Conservation (phyloP, 495 filamentous ascomycete species). For the Trichoderma gamsii region DNA sequence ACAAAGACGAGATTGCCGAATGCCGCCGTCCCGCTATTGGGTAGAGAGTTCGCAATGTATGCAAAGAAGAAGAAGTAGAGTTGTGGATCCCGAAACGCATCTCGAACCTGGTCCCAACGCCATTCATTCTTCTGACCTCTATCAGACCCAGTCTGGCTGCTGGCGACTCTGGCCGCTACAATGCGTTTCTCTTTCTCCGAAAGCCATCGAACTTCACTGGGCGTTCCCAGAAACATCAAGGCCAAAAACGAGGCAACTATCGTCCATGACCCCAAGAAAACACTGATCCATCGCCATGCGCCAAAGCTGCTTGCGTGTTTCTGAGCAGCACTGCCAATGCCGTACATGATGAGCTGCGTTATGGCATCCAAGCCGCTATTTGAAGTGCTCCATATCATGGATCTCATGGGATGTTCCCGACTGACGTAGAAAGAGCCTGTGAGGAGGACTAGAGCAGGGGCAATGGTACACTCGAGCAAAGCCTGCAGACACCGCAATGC, state of each 20-base stretch:
- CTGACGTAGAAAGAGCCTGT: slow-evolving; percentile 31
- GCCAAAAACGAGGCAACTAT: slow-evolving; percentile 22
- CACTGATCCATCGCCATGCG: slow-evolving; percentile 22
- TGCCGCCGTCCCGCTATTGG: slow-evolving; percentile 38
- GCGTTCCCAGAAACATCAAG: slow-evolving; percentile 29
- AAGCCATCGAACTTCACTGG: slow-evolving; percentile 29
- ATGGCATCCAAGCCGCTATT: slow-evolving; percentile 28
- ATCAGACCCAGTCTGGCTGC: slow-evolving; percentile 25
- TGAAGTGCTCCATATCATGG: slow-evolving; percentile 28
- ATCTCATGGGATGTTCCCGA: slow-evolving; percentile 28
- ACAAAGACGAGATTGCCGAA: slow-evolving; percentile 37
- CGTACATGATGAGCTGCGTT: slow-evolving; percentile 24
- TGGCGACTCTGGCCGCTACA: slow-evolving; percentile 25
- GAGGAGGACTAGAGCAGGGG: slow-evolving; percentile 30
- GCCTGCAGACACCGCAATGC: slow-evolving; percentile 27
- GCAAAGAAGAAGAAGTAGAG: slow-evolving; percentile 28
- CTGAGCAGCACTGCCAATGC: slow-evolving; percentile 26
- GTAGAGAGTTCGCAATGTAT: slow-evolving; percentile 37
- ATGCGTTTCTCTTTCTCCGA: slow-evolving; percentile 29
- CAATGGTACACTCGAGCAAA: slow-evolving; percentile 30
- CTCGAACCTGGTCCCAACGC: slow-evolving; percentile 27
- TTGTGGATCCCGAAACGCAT: slow-evolving; percentile 26
- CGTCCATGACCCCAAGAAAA: slow-evolving; percentile 29
- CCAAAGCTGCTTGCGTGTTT: slow-evolving; percentile 22
- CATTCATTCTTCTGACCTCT: slow-evolving; percentile 17